Evolutionary conservation across 257 asterid genomes (phyloP).

Genomic region (Nicotiana undulata): DNA sequence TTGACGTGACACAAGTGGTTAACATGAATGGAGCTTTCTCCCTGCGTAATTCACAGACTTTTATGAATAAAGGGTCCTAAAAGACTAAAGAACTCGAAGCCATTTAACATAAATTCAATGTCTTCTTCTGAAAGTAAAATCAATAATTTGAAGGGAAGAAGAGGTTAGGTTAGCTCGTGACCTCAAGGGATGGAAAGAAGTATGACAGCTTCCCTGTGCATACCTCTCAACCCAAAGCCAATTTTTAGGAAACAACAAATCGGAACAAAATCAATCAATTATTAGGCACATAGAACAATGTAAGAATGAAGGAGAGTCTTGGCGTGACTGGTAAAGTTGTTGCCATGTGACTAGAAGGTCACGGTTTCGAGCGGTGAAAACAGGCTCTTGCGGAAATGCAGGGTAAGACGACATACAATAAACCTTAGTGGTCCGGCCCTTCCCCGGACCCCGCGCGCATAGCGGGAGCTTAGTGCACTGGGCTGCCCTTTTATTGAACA

Average conservation of each 20-base stretch:
- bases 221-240: neutral
- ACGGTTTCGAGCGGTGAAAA: too few relatives aligned
- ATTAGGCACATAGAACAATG: neutral
- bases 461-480: too few relatives aligned
- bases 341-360: too few relatives aligned
- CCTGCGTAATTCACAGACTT: neutral
- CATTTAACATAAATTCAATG: neutral
- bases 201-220: neutral
- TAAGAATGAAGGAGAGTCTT: too few relatives aligned
- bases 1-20: neutral
- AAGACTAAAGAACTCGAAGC: neutral
- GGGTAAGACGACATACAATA: too few relatives aligned
- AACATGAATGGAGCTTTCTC: neutral
- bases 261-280: neutral
- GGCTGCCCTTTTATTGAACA: too few relatives aligned
- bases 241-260: neutral
- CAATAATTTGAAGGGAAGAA: neutral
- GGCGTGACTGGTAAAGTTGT: too few relatives aligned
- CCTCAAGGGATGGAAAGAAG: neutral
- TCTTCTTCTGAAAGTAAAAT: neutral
- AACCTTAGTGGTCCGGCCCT: too few relatives aligned
- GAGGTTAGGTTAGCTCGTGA: neutral
- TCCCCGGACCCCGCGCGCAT: too few relatives aligned
- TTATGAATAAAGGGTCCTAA: neutral
- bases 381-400: too few relatives aligned